Base-by-base conservation (phyloP, 495 filamentous ascomycete genomes). In the Mycothermus thermophilus region DNA sequence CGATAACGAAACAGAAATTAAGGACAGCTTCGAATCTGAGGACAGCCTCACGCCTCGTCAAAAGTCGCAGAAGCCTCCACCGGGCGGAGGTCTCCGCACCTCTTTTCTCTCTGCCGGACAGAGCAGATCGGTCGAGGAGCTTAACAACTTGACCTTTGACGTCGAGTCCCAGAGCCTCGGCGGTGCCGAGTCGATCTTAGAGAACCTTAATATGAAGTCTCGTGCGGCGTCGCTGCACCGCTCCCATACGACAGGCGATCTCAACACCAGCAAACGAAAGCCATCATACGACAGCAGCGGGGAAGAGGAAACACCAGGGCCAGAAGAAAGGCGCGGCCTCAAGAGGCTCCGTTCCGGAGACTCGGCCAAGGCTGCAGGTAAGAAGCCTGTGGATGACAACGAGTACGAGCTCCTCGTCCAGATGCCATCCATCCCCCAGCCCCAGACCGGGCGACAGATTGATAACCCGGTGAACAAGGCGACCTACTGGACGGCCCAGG, bases 401-500 rank as follows among this genome's bases (percentile, higher is more conserved):
- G 62, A 69, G 18, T 53, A 48, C 21, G 46, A 43, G 14, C 40
- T 67, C 11, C 44, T 65, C 17, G 54, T 47, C 14, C 40, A 54
- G n/a, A 44, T 69, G 0, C 59, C 60, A 2, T 41, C 47, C 16
- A 51, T 63, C 14, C 15, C 39, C 9, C 50, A 51, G 16, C 46
- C 39, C 4, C 42, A 54, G 10, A 57, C 55, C 7, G 54, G 53
- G 22, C 57, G 67, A 14, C 63, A 67, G 33, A 68, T 69, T 30
- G 66, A 71, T 32, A 61, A 52, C 27, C 58, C 58, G 7, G 52
- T 69, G 8, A 53, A 60, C 29, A 63, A 69, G 29, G 59, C 54
- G n/a, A 51, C 52, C 2, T 74, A 60, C 37, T 74, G 68, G 68
- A 51, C 57, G 30, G 57, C 57, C 11, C 45, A 50, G n/a, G 60